Base-by-base conservation (phyloP, 1,284 basidiomycete genomes). In the Trichosporon inkin region DNA sequence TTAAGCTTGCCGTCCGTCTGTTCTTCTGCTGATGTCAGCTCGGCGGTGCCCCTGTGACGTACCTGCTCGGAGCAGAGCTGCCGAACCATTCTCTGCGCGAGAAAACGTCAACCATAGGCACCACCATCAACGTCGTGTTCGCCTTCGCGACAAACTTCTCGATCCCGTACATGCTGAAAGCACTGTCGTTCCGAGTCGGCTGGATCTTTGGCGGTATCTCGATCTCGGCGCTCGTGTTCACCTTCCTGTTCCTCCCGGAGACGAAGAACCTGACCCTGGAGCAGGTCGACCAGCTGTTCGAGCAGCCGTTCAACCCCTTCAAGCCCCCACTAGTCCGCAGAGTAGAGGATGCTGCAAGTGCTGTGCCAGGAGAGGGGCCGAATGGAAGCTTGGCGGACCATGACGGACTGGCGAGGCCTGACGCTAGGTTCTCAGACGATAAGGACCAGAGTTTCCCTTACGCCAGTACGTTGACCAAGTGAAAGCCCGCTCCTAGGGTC, bases 231-330 rank as follows among this genome's bases (percentile, higher is more conserved):
- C 19, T 55, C n/a, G n/a, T 60, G 6, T 51, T 41, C 20, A 52
- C 41, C 16, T 44, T 57, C 60, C n/a, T 56, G 10, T 53, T 44
- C 40, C 56, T 56, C n/a, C 52, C 56, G 4, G 58, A 60, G 14
- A 60, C 58, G 2, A 60, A 60, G 47, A 72, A 22, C 61, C 55
- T 62, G 63, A 60, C 37, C 63, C 54, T 60, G 63, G 67, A 60
- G 32, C 38, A 60, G 38, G 53, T 60, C 32, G 58, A 60, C 22
- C 35, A 35, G 16, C 10, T 60, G 10, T 60, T 60, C 16, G 36
- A 32, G 14, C 20, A 32, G 2, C 56, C 56, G 16, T 24, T 38
- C 28, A 28, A 44, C 19, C 35, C 20, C 16, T 40, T 52, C 28
- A 32, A 32, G 28, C 28, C 28, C 8, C 28, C 28, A 8, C 28